These are phyloP conservation scores for Myrica gale DNA, from an alignment of 306 rosid species.

Conservation along the genomic window DNA sequence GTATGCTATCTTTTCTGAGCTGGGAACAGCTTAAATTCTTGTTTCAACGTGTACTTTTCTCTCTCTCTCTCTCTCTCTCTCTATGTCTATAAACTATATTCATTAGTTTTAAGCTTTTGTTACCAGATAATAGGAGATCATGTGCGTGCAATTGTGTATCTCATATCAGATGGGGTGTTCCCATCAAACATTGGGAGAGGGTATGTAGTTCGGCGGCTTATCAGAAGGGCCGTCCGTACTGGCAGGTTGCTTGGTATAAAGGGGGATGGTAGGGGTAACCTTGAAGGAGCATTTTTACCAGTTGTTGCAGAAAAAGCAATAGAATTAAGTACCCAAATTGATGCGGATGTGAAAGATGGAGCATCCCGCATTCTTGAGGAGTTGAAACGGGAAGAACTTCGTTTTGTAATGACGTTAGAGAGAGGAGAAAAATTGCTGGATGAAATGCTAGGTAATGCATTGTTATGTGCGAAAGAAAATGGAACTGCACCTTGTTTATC, in stretches of 20 bases:
- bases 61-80: slow-evolving; percentile 6
- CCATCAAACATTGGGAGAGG: slow-evolving; percentile 96
- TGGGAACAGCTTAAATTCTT: slow-evolving; percentile 5
- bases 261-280: slow-evolving; percentile 77
- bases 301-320: slow-evolving; percentile 72
- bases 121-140: slow-evolving; percentile 92
- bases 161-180: slow-evolving; percentile 85
- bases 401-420: slow-evolving; percentile 89
- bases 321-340: slow-evolving; percentile 67
- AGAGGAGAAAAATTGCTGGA: slow-evolving; percentile 87
- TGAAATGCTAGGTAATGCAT: slow-evolving; percentile 73
- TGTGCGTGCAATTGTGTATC: slow-evolving; percentile 93
- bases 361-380: slow-evolving; percentile 70
- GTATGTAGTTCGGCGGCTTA: slow-evolving; percentile 84
- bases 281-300: slow-evolving; percentile 89
- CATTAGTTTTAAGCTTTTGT: slow-evolving; percentile 5
- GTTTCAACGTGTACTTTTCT: slow-evolving; percentile 22
- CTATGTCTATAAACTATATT: not conserved
- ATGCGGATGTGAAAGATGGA: slow-evolving; percentile 61
- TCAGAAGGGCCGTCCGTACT: slow-evolving; percentile 89
- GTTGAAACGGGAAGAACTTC: slow-evolving; percentile 92
- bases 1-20: slow-evolving; percentile 39
- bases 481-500: slow-evolving; percentile 66
- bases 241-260: slow-evolving; percentile 93
- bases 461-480: slow-evolving; percentile 54